A percentile compares a stretch with the other conserved stretches of the same genome.
Conservation (phyloP, 1,284 basidiomycete species). For the Cutaneotrichosporon sp. region DNA sequence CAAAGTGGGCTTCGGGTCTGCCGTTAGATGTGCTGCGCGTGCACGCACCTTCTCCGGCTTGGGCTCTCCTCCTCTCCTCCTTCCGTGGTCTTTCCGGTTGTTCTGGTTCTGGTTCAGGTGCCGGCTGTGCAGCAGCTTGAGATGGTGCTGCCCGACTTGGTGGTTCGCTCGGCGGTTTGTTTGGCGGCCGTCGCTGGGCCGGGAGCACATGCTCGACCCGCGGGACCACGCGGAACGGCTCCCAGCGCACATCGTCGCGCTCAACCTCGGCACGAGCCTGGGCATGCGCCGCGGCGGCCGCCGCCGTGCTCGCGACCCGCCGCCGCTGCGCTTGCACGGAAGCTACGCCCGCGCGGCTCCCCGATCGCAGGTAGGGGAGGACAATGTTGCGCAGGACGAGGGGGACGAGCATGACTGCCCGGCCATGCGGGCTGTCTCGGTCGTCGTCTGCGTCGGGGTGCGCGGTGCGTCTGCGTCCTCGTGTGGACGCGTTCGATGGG, state of each 20-base stretch:
- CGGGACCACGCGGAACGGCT: slow-evolving; percentile 3
- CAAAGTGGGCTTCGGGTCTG: background rate
- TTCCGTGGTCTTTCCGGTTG: background rate
- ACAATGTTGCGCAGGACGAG: slow-evolving; percentile 26
- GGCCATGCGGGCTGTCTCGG: slow-evolving; percentile 17
- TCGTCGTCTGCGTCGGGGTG: background rate
- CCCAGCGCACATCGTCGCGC: slow-evolving; percentile 9
- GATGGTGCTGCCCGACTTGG: background rate
- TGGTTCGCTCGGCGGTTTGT: background rate
- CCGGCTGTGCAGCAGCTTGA: too few relatives aligned
- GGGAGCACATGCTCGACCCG: background rate
- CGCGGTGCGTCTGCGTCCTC: background rate
- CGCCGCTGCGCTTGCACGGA: background rate
- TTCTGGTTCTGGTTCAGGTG: background rate
- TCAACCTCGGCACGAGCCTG: slow-evolving; percentile 13
- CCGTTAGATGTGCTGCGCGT: background rate
- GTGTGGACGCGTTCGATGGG: background rate
- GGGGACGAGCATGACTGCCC: slow-evolving; percentile 27
- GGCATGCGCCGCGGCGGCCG: background rate
- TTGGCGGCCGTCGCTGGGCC: background rate
- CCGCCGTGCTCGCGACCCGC: slow-evolving; percentile 10
- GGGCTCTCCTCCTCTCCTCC: background rate
- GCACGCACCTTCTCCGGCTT: background rate
- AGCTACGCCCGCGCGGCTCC: slow-evolving; percentile 3
- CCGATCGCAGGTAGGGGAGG: slow-evolving; percentile 23